Evolutionary conservation across 345 rosid genomes (phyloP).

Genomic region (Zanthoxylum bungeanum): DNA sequence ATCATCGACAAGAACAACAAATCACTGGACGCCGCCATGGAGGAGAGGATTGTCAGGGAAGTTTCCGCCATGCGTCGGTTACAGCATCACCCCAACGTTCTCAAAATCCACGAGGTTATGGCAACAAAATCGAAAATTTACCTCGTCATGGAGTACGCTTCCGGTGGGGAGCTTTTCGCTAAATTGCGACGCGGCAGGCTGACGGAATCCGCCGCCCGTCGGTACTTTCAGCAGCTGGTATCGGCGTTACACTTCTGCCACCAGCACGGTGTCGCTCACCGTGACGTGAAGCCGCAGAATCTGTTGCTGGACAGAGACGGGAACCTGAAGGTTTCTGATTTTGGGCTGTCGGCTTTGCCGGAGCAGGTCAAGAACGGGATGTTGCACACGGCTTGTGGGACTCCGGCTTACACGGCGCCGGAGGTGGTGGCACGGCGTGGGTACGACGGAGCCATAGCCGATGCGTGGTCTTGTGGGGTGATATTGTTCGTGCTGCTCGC

Average conservation of each 20-base stretch:
- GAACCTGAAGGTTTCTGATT: conserved; percentile 70
- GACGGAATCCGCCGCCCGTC: conserved; percentile 49
- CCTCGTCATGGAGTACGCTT: conserved; percentile 75
- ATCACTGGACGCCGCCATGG: conserved; percentile 45
- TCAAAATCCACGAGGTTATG: conserved; percentile 83
- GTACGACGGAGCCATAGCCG: conserved; percentile 75
- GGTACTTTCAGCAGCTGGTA: conserved; percentile 69
- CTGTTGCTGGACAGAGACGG: conserved; percentile 66
- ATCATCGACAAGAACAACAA: conserved; percentile 57
- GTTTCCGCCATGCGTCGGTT: conserved; percentile 82
- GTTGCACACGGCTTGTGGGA: conserved; percentile 79
- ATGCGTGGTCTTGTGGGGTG: conserved; percentile 94
- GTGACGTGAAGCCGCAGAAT: conserved; percentile 87
- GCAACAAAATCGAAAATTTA: conserved; percentile 77
- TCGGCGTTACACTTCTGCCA: conserved; percentile 83
- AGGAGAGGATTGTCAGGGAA: conserved; percentile 59
- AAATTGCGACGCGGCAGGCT: conserved; percentile 44
- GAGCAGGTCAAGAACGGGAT: conserved; percentile 53
- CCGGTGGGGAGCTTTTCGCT: conserved; percentile 69
- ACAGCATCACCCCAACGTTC: conserved; percentile 70
- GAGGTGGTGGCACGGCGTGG: conserved; percentile 51
- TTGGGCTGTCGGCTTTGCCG: conserved; percentile 70
- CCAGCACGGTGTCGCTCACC: conserved; percentile 79
- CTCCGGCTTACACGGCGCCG: conserved; percentile 75
- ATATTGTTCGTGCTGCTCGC: conserved; percentile 58